Conservation (phyloP, 495 filamentous ascomycete species). For the Venustampulla echinocandica region DNA sequence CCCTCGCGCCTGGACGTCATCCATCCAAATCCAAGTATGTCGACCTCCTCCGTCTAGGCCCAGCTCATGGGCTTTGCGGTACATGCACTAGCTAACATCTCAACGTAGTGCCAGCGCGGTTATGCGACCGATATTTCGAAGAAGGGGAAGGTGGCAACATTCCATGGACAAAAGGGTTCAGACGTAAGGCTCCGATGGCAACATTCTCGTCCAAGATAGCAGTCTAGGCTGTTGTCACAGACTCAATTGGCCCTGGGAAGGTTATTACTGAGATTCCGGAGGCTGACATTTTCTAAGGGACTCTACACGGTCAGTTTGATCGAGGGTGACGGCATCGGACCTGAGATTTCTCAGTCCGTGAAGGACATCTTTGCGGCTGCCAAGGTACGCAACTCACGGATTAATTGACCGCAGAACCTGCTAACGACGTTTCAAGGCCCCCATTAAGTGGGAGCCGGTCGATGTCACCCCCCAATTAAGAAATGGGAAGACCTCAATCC, state of each 20-base stretch:
- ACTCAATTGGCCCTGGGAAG: constrained; percentile 14
- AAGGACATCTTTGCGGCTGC: constrained; percentile 97
- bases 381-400: constrained; percentile 50
- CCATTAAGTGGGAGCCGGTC: constrained; percentile 93
- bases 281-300: constrained; percentile 47
- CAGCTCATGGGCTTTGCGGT: constrained; percentile 9
- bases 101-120: constrained; percentile 22
- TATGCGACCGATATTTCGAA: constrained; percentile 23
- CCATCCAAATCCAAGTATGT: constrained; percentile 17
- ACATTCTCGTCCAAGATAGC: constrained; percentile 4
- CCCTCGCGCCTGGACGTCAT: constrained; percentile 28
- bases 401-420: constrained; percentile 6
- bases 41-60: constrained; percentile 2
- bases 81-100: constrained; percentile 1
- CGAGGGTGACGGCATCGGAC: constrained; percentile 97
- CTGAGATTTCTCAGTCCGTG: constrained; percentile 92
- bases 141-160: constrained; percentile 78
- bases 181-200: constrained; percentile 52
- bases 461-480: constrained; percentile 90
- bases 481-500: constrained; percentile 87
- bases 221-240: constrained; percentile 2
- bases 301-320: constrained; percentile 94
- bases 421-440: constrained; percentile 48
- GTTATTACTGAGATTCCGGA: neutral
- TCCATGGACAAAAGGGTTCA: constrained; percentile 78